Evolutionary conservation across 2,329 filamentous ascomycete genomes (phyloP).

Genomic region (Ophioceras dolichostomum): DNA sequence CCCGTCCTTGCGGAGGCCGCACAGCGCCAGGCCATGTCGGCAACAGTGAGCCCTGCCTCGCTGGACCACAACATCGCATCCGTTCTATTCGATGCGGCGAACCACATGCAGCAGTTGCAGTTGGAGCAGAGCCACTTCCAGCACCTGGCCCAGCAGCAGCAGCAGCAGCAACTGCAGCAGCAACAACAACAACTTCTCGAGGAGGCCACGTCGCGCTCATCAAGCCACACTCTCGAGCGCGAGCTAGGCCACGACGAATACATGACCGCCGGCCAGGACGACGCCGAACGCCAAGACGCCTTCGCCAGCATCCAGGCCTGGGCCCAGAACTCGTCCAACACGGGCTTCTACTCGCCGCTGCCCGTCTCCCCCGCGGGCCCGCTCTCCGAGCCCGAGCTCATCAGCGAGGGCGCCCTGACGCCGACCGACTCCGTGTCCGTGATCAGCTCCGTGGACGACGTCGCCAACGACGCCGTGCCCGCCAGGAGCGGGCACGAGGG

Average conservation of each 20-base stretch:
- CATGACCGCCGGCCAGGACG: conserved; percentile 37
- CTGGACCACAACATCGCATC: conserved; percentile 9
- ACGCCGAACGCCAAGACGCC: conserved; percentile 29
- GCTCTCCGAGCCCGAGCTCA: conserved; percentile 36
- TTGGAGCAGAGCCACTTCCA: background rate
- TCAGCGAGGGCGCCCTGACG: conserved; percentile 42
- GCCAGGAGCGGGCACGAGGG: conserved; percentile 22
- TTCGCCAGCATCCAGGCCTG: conserved; percentile 54
- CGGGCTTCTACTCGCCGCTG: conserved; percentile 48
- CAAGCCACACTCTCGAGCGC: conserved; percentile 17
- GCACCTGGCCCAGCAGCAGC: too few relatives aligned
- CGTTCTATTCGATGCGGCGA: conserved; percentile 9
- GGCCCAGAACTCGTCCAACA: conserved; percentile 38
- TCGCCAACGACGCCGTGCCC: conserved; percentile 27
- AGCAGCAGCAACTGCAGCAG: too few relatives aligned
- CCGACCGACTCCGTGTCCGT: conserved; percentile 47
- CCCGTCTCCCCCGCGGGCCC: conserved; percentile 37
- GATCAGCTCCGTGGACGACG: conserved; percentile 35
- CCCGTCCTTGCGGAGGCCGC: background rate
- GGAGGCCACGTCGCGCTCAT: background rate
- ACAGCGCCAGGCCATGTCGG: background rate
- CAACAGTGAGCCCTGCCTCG: conserved; percentile 3
- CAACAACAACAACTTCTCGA: too few relatives aligned
- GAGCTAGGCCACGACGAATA: conserved; percentile 32
- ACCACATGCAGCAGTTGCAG: background rate